Evolutionary conservation across 2,329 filamentous ascomycete genomes (phyloP).

Genomic region (Aulographum hederae): DNA sequence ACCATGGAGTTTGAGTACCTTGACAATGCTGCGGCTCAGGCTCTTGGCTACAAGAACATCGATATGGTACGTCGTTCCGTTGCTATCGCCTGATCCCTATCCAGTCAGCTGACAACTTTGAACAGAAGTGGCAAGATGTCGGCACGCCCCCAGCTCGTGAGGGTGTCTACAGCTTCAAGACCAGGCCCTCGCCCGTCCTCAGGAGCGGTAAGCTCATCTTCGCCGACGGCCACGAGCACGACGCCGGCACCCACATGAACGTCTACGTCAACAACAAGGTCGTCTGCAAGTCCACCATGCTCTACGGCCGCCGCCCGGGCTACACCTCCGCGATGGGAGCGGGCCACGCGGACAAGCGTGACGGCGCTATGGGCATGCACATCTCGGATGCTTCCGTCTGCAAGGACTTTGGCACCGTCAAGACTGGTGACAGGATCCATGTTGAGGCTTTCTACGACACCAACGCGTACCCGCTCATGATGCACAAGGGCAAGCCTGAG

Average conservation of each 20-base stretch:
- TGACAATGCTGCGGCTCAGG: background rate
- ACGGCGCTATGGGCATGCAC: conserved; percentile 1
- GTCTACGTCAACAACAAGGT: background rate
- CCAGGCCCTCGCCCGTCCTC: background rate
- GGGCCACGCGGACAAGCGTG: conserved; percentile 1
- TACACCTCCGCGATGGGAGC: conserved; percentile 1
- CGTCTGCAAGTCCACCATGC: background rate
- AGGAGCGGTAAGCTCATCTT: background rate
- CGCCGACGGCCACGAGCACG: conserved; percentile 1
- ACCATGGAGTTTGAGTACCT: background rate
- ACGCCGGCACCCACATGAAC: background rate
- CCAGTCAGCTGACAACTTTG: no score
- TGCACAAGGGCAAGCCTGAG: background rate
- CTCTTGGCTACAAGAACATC: background rate
- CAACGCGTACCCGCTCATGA: background rate
- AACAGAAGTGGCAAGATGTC: background rate
- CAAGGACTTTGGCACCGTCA: conserved; percentile 1
- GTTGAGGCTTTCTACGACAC: conserved; percentile 1
- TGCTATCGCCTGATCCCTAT: no score
- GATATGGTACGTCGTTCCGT: no score
- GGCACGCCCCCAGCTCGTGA: background rate
- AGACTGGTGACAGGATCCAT: background rate
- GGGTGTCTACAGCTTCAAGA: background rate
- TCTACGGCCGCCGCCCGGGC: conserved; percentile 1
- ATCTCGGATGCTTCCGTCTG: background rate